Evolutionary conservation across 306 rosid genomes (phyloP), one percentile per base, ranked within the genome.

Genomic region (Senna tora): DNA sequence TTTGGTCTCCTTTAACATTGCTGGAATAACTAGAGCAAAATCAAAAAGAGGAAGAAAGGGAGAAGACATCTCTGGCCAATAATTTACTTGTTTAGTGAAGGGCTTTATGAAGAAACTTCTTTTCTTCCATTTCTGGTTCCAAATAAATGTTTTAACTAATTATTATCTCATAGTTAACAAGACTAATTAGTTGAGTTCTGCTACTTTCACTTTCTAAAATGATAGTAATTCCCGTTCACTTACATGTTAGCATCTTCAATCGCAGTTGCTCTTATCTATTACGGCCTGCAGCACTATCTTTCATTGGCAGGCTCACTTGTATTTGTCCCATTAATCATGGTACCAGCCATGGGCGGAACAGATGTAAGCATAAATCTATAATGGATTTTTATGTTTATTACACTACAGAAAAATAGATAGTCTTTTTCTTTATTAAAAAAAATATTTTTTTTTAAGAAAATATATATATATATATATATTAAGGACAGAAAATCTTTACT

Each of bases 281-380:
- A 91, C 36, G 92, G 94, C 79, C 82, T 94, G 76, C 97, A 94
- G 73, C 98, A 94, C 74, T 91, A 88, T 84, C 79, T 94, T 21
- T 94, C 98, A 42, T 73, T 94, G 83, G 90, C 92, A 22, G 98
- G 98, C 55, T 94, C 98, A 41, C 92, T 94, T 70, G 81, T 94
- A 61, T 82, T 90, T 77, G 80, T 90, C 49, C 97, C 98, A 58
- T 65, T 85, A 56, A 80, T 93, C 79, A 88, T 88, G 64, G 89
- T 90, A 56, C 96, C 96, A 19, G 80, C 87, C 69, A 88, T 88
- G 97, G 92, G 93, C 32, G 97, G 97, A 85, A 85, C 88, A 65
- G 93, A 87, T 77, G 97, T 90, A 87, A 84, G 96, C 72, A 59
- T 77, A 67, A 67, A 51, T 4, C n/a, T 71, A n/a, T 68, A 70